Conservation (phyloP, 2,329 filamentous ascomycete genomes). For the Colletotrichum lini region DNA sequence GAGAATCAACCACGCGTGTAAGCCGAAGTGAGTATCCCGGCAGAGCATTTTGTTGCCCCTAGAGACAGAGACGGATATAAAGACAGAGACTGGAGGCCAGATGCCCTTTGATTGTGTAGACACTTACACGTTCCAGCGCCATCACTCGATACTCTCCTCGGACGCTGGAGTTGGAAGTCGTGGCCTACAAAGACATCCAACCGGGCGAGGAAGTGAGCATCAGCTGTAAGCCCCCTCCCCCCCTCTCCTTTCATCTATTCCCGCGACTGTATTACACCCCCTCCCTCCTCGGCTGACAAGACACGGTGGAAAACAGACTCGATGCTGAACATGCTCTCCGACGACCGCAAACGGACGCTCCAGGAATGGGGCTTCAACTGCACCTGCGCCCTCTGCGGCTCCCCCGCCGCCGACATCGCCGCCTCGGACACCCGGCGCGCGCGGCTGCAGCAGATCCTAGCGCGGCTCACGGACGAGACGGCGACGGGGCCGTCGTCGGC, state of each 20-base stretch:
- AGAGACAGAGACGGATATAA: too few species aligned
- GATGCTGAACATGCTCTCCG: slow-evolving; percentile 46
- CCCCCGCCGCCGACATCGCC: slow-evolving; percentile 33
- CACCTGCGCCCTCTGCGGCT: slow-evolving; percentile 47
- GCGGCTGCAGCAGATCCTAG: slow-evolving; percentile 45
- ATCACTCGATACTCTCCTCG: slow-evolving; percentile 51
- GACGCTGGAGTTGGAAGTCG: slow-evolving; percentile 51
- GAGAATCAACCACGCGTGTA: slow-evolving; percentile 56
- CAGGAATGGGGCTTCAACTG: slow-evolving; percentile 49
- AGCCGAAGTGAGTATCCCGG: slow-evolving; percentile 51
- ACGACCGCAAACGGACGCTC: slow-evolving; percentile 45
- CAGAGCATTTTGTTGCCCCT: not conserved
- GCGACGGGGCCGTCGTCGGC: slow-evolving; percentile 32
- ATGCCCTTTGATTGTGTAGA: too few species aligned
- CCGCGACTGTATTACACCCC: not conserved
- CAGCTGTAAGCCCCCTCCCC: slow-evolving; percentile 49
- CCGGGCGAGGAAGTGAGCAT: slow-evolving; percentile 54
- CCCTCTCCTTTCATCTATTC: not conserved
- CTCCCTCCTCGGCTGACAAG: slow-evolving; percentile 20
- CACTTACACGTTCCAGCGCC: slow-evolving; percentile 44
- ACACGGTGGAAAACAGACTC: slow-evolving; percentile 41
- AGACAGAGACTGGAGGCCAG: too few species aligned
- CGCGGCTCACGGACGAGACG: slow-evolving; percentile 41
- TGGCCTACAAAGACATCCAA: slow-evolving; percentile 52
- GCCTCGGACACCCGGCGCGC: slow-evolving; percentile 45